Evolutionary conservation across 495 filamentous ascomycete species (phyloP).

Genomic region (Penicillium lagena): DNA sequence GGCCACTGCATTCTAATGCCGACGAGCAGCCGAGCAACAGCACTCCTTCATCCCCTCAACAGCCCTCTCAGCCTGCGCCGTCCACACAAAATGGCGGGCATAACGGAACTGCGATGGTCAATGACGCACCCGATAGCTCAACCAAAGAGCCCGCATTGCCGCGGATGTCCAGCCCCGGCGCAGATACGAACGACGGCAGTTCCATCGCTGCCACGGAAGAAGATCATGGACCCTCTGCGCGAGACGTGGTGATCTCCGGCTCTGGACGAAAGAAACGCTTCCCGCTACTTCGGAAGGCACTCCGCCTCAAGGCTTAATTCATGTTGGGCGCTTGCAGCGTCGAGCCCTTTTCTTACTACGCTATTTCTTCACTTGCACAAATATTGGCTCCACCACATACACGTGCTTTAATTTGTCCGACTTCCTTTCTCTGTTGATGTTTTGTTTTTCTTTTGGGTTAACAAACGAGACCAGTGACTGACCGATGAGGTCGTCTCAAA

Average conservation of each 20-base stretch:
- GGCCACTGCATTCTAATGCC: conserved; percentile 20
- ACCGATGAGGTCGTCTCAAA: too few species aligned
- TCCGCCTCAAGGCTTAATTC: conserved; percentile 34
- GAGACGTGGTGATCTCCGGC: conserved; percentile 30
- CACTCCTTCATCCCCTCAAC: conserved; percentile 6
- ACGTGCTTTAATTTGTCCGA: not conserved
- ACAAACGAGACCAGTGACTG: too few species aligned
- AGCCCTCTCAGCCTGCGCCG: conserved; percentile 5
- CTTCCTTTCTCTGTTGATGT: not conserved
- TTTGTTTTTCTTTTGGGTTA: not conserved
- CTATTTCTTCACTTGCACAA: not conserved
- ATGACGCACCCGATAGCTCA: conserved; percentile 2
- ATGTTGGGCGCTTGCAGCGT: not conserved
- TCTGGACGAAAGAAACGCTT: conserved; percentile 47
- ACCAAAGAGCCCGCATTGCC: conserved; percentile 10
- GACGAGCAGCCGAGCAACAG: conserved; percentile 10
- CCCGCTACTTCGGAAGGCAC: conserved; percentile 39
- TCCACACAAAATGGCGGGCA: not conserved
- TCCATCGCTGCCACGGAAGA: conserved; percentile 13
- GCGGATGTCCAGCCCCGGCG: conserved; percentile 9
- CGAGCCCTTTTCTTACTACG: conserved; percentile 1
- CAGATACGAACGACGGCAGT: conserved; percentile 12
- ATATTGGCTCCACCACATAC: not conserved
- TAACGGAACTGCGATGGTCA: conserved; percentile 5
- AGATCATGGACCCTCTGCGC: conserved; percentile 7